A percentile compares a stretch with the other conserved stretches of the same genome.
Evolutionary conservation across 129 eudicot genomes (phyloP).

Genomic region (Escallonia herrerae): DNA sequence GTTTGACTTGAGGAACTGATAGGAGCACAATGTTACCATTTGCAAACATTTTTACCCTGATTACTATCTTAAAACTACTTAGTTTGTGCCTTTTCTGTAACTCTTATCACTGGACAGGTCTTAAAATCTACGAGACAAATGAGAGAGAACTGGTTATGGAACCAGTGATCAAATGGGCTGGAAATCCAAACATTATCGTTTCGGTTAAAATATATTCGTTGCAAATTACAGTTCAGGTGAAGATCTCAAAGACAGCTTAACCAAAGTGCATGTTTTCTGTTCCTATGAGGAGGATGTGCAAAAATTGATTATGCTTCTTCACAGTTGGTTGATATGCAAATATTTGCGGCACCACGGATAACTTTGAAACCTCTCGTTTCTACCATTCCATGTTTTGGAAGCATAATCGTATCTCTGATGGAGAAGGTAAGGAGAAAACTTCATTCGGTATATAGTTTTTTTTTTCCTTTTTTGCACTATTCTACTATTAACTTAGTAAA

Average conservation of each 20-base stretch:
- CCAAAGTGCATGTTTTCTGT: not conserved
- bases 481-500: not conserved
- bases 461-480: not conserved
- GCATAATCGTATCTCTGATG: slow-evolving; percentile 60
- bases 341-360: slow-evolving; percentile 59
- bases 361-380: slow-evolving; percentile 81
- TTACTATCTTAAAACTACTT: no score
- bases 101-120: slow-evolving; percentile 24
- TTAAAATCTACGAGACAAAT: slow-evolving; percentile 67
- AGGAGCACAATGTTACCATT: no score
- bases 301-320: slow-evolving; percentile 5
- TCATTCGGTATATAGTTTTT: not conserved
- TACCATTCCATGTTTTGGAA: slow-evolving; percentile 72
- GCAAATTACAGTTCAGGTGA: slow-evolving; percentile 64
- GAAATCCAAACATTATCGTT: slow-evolving; percentile 71
- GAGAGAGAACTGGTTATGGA: slow-evolving; percentile 86
- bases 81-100: no score
- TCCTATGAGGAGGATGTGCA: slow-evolving; percentile 8
- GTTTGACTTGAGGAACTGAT: no score
- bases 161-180: slow-evolving; percentile 91
- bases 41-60: no score
- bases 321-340: slow-evolving; percentile 86
- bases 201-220: slow-evolving; percentile 34
- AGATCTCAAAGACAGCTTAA: slow-evolving; percentile 6
- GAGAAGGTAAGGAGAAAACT: slow-evolving; percentile 50